Evolutionary conservation across 108 stramenopile species (phyloP).

Genomic region (Nitzschia sp.): DNA sequence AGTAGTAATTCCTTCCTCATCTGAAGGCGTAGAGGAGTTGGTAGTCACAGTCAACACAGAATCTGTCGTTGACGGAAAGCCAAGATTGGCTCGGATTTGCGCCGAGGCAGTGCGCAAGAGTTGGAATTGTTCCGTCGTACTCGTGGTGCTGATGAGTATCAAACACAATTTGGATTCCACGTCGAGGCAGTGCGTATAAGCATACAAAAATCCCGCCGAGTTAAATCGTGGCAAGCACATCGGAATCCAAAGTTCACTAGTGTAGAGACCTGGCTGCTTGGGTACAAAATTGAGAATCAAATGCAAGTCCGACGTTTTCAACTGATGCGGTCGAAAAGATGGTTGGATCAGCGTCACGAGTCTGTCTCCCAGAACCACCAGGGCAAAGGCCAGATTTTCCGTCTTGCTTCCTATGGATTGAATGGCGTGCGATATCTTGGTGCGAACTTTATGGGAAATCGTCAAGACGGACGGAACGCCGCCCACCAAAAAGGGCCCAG

Average conservation of each 20-base stretch:
- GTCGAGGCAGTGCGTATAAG: conserved; percentile 67
- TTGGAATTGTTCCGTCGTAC: conserved; percentile 76
- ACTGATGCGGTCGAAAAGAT: conserved; percentile 54
- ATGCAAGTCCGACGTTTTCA: conserved; percentile 71
- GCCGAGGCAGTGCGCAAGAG: conserved; percentile 49
- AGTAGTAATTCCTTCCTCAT: conserved; percentile 1
- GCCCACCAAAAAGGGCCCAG: conserved; percentile 54
- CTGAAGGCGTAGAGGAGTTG: conserved; percentile 7
- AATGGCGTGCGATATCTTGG: conserved; percentile 47
- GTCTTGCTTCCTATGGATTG: conserved; percentile 22
- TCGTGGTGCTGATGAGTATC: conserved; percentile 57
- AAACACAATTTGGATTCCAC: conserved; percentile 50
- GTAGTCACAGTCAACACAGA: conserved; percentile 34
- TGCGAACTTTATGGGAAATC: conserved; percentile 63
- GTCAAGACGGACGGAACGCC: conserved; percentile 66
- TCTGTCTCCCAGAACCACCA: conserved; percentile 56
- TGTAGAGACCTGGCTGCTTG: conserved; percentile 50
- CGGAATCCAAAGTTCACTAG: conserved; percentile 81
- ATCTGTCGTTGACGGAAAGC: conserved; percentile 41
- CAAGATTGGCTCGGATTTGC: conserved; percentile 38
- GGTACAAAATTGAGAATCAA: conserved; percentile 66
- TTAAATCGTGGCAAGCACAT: conserved; percentile 81
- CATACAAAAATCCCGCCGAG: conserved; percentile 75
- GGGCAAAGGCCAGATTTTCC: conserved; percentile 53
- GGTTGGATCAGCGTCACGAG: conserved; percentile 71